These are phyloP conservation scores for Yarrowia osloensis DNA, from an alignment of 805 yeast genomes.

Conservation along the genomic window DNA sequence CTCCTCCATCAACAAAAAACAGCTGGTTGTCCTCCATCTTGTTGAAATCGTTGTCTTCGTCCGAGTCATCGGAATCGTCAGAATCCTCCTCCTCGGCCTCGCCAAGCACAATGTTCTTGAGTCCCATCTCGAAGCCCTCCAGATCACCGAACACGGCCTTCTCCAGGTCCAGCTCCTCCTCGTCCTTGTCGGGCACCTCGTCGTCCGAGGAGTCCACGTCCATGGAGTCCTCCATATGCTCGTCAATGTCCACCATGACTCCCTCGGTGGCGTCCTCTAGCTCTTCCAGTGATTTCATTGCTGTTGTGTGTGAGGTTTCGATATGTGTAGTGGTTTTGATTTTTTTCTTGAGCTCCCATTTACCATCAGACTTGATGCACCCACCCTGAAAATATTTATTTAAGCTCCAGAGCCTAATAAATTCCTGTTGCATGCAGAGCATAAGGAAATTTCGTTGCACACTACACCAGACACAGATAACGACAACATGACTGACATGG, in stretches of 20 bases:
- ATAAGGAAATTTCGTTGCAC: slow-evolving; percentile 4
- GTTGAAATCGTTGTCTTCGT: slow-evolving; percentile 42
- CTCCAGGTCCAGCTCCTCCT: slow-evolving; percentile 77
- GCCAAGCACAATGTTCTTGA: slow-evolving; percentile 58
- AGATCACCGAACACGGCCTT: slow-evolving; percentile 87
- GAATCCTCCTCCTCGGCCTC: slow-evolving; percentile 41
- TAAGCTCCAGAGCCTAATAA: neutral
- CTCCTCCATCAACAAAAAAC: slow-evolving; percentile 53
- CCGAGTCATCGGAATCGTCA: slow-evolving; percentile 42
- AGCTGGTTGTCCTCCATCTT: slow-evolving; percentile 52
- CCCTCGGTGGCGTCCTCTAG: slow-evolving; percentile 30
- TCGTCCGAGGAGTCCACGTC: slow-evolving; percentile 33
- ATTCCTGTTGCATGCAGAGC: neutral
- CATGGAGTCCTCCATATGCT: slow-evolving; percentile 30
- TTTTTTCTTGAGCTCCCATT: neutral
- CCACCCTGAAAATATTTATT: slow-evolving; percentile 28
- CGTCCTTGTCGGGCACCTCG: slow-evolving; percentile 69
- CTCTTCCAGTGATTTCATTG: slow-evolving; percentile 5
- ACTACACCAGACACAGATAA: neutral
- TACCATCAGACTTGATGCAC: neutral
- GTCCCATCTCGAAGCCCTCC: slow-evolving; percentile 67
- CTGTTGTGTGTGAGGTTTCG: neutral
- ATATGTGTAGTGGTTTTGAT: neutral
- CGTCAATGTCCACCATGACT: slow-evolving; percentile 25
- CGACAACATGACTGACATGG: slow-evolving; percentile 22